These are phyloP conservation scores for Haematococcus lacustris DNA, from an alignment of 139 green algal species.

Conservation along the genomic window DNA sequence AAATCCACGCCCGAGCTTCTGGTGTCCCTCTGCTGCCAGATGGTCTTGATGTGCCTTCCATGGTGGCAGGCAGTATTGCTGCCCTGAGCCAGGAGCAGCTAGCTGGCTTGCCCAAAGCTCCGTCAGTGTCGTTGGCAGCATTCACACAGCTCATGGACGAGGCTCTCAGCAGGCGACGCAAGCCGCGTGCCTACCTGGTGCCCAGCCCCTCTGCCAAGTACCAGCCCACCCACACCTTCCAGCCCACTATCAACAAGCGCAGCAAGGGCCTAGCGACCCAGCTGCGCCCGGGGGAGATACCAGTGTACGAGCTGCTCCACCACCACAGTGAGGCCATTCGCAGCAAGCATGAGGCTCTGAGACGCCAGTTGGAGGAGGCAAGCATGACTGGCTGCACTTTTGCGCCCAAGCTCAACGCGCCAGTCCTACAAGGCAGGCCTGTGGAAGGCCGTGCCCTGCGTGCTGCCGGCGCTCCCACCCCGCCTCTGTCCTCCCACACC, in stretches of 20 bases:
- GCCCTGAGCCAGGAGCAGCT: neutral
- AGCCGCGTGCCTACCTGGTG: slow-evolving; percentile 57
- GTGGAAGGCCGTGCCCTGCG: slow-evolving; percentile 7
- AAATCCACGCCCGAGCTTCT: neutral
- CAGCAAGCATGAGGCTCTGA: slow-evolving; percentile 34
- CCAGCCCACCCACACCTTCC: slow-evolving; percentile 45
- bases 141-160: slow-evolving; percentile 60
- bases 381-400: slow-evolving; percentile 55
- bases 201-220: slow-evolving; percentile 48
- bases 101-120: slow-evolving; percentile 5
- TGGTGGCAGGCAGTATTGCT: neutral
- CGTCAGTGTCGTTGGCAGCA: neutral
- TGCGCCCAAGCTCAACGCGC: slow-evolving; percentile 47
- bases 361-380: slow-evolving; percentile 36
- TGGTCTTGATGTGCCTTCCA: too few species aligned
- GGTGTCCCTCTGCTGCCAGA: slow-evolving; percentile 5
- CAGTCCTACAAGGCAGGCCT: neutral
- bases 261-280: slow-evolving; percentile 44
- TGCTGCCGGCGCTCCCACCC: neutral
- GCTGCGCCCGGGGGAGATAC: slow-evolving; percentile 27
- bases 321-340: slow-evolving; percentile 7
- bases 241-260: slow-evolving; percentile 45
- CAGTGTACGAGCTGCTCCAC: slow-evolving; percentile 28
- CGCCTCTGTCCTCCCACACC: neutral
- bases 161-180: slow-evolving; percentile 27